phyloP scores from a whole-genome alignment of 2,329 filamentous ascomycete genomes.

The Nemania sp. region DNA sequence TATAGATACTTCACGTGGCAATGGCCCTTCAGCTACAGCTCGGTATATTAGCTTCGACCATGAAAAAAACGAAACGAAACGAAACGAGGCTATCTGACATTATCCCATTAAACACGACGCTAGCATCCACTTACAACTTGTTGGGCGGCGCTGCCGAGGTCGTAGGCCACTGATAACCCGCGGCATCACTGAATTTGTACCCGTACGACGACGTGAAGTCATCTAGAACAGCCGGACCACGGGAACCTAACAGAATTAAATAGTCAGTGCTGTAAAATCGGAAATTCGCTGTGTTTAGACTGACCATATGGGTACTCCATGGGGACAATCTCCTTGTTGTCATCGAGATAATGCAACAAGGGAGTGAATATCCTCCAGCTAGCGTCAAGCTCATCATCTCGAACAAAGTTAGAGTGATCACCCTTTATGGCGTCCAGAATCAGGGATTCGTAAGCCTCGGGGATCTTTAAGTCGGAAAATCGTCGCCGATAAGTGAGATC shows the following conservation, averaged over 20 bases:
- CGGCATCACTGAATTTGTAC: slow-evolving; percentile 97
- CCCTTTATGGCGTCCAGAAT: slow-evolving; percentile 98
- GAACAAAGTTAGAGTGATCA: slow-evolving; percentile 98
- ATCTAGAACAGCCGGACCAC: slow-evolving; percentile 92
- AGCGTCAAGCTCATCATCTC: slow-evolving; percentile 94
- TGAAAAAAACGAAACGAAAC: no score
- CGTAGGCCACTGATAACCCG: slow-evolving; percentile 93
- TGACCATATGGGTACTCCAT: slow-evolving; percentile 99
- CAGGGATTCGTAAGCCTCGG: slow-evolving; percentile 96
- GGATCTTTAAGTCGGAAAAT: slow-evolving; percentile 99
- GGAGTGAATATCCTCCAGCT: slow-evolving; percentile 99
- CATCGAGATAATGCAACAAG: slow-evolving; percentile 94
- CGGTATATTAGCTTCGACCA: slow-evolving; percentile 26
- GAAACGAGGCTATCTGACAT: slow-evolving; percentile 34
- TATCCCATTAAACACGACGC: slow-evolving; percentile 29
- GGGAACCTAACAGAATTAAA: slow-evolving; percentile 69
- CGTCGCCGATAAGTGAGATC: slow-evolving; percentile 97
- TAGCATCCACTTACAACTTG: slow-evolving; percentile 70
- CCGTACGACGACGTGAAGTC: slow-evolving; percentile 98
- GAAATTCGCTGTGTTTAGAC: slow-evolving; percentile 39
- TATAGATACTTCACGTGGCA: slow-evolving; percentile 22
- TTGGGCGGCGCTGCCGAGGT: slow-evolving; percentile 69
- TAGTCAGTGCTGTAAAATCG: not conserved
- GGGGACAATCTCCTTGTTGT: slow-evolving; percentile 98
- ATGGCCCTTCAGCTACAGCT: slow-evolving; percentile 30